These are phyloP conservation scores for Clathrus columnatus DNA, from an alignment of 768 basidiomycete species.

Conservation along the genomic window DNA sequence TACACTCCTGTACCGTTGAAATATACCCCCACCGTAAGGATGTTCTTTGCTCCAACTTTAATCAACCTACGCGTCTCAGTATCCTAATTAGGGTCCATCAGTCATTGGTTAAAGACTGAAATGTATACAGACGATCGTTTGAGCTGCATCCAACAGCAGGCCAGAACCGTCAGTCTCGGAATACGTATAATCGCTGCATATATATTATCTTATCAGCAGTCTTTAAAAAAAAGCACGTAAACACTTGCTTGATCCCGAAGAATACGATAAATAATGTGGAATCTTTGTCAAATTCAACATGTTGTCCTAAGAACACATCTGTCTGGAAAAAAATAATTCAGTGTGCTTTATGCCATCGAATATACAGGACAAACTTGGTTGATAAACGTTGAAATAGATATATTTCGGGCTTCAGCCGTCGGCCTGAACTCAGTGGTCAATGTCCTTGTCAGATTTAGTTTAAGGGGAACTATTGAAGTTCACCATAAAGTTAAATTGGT, in stretches of 20 bases:
- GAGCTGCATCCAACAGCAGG: constrained; percentile 1
- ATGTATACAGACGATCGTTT: background rate
- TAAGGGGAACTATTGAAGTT: no score
- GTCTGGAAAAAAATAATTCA: background rate
- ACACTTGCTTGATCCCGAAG: constrained; percentile 1
- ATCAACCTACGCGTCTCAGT: constrained; percentile 1
- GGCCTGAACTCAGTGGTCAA: background rate
- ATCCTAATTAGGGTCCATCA: background rate
- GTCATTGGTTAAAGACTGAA: background rate
- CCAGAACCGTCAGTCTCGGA: constrained; percentile 1
- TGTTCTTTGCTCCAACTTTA: constrained; percentile 1
- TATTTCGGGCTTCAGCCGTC: constrained; percentile 4
- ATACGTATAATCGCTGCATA: constrained; percentile 2
- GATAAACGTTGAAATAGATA: constrained; percentile 1
- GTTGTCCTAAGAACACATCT: background rate
- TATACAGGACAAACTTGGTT: background rate
- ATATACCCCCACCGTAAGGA: background rate
- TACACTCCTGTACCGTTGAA: constrained; percentile 5
- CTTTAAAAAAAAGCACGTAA: background rate
- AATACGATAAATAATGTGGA: background rate
- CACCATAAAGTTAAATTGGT: constrained; percentile 6
- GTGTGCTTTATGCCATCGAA: background rate
- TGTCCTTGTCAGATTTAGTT: background rate
- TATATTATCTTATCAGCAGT: background rate
- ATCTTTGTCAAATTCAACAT: background rate